Percentiles rank a stretch among this genome's conserved stretches.
These are phyloP conservation scores for Acanthamoeba healyi DNA, from an alignment of 208 protist genomes.

Conservation along the genomic window DNA sequence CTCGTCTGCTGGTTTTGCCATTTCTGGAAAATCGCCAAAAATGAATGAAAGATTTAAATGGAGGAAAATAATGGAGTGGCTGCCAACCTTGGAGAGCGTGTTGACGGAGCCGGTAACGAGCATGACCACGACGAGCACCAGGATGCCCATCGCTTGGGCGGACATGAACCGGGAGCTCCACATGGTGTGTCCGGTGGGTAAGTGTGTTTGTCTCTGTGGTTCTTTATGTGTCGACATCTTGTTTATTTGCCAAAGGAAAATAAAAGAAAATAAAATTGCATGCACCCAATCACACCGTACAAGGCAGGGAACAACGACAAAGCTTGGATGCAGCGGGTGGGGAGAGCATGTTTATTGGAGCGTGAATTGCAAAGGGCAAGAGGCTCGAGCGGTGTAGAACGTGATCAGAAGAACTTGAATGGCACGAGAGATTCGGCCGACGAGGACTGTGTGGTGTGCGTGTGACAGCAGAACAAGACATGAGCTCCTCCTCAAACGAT, in stretches of 20 bases:
- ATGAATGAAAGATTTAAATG: not conserved
- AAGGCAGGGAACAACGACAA: too few relatives aligned
- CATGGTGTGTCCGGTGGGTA: not conserved
- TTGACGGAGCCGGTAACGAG: conserved; percentile 71
- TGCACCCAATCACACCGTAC: too few relatives aligned
- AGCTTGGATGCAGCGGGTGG: too few relatives aligned
- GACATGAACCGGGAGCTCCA: not conserved
- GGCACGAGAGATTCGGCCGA: not conserved
- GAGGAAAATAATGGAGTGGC: not conserved
- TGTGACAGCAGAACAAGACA: not conserved
- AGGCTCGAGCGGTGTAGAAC: too few relatives aligned
- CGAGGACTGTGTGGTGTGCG: too few relatives aligned
- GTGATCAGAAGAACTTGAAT: not conserved
- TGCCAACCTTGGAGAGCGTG: conserved; percentile 51
- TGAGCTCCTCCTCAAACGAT: not conserved
- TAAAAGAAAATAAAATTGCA: too few relatives aligned
- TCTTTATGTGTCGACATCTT: not conserved
- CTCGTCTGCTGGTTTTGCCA: conserved; percentile 30
- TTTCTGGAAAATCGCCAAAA: not conserved
- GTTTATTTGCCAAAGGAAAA: too few relatives aligned
- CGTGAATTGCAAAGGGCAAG: not conserved
- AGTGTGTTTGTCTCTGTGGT: not conserved
- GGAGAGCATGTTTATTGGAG: not conserved
- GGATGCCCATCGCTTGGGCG: not conserved
- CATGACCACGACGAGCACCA: conserved; percentile 42